Base-by-base conservation (phyloP, 345 rosid species). In the Hibiscus tridactylites region DNA sequence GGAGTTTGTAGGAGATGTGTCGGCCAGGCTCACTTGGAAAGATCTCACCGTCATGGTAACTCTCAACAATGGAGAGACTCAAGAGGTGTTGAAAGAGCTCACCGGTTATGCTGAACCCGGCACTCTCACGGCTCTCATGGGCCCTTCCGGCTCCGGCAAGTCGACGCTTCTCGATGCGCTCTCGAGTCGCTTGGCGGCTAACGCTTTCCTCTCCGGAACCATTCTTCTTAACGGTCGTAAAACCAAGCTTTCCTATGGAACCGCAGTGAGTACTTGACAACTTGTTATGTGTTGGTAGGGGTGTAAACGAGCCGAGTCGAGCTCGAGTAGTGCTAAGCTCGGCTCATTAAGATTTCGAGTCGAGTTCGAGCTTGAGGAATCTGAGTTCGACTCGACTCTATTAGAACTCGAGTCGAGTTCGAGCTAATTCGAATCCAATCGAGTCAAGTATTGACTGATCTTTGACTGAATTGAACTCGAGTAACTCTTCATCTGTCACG, bases 31-130 rank as follows among this genome's bases (percentile, higher is more conserved):
- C 26, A 88, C 92, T 2, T 93, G 98, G 98, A 85, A 87, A 80
- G 98, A 93, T 82, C 91, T 93, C 74, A 91, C 97, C 0, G 97
- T 93, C 28, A 89, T 79, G 86, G 97, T 88, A 0, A 83, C 86
- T 10, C 85, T 83, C 58, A 73, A 89, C 69, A 85, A 85, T 67
- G 96, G 97, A 15, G 91, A 85, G 80, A 79, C 88, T 4, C 92
- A 89, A 28, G 89, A 85, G 12, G 97, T 93, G 65, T 75, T 93
- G 11, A 97, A 93, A 50, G 91, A 91, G 35, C 90, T 93, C 3
- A 93, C 91, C 1, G 98, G 98, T 7, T 88, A 88, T 49, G 94
- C 98, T 1, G 96, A 93, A 79, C 98, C 98, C 11, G 98, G 97
- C 5, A 72, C 84, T 11, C 52, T 93, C 50, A 93, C 94, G 0